These are phyloP conservation scores for Aspergillus persii DNA, from an alignment of 2,329 filamentous ascomycete species.

Conservation along the genomic window DNA sequence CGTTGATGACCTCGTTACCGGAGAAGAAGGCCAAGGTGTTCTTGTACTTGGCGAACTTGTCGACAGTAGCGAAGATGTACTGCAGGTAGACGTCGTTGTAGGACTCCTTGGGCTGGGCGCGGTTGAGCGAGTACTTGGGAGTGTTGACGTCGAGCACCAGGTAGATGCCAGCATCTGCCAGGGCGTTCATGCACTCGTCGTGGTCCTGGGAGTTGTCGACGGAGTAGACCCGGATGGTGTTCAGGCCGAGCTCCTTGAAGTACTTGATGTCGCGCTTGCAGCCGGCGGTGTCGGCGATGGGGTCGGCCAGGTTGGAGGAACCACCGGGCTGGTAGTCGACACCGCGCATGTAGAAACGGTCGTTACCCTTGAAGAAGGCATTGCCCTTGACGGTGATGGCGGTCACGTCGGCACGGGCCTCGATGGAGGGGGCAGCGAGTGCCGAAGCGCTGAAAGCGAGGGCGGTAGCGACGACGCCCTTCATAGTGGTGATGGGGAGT, in stretches of 20 bases:
- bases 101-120: slow-evolving; percentile 66
- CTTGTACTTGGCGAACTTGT: slow-evolving; percentile 75
- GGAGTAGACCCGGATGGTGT: slow-evolving; percentile 89
- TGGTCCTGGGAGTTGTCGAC: slow-evolving; percentile 83
- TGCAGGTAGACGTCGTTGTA: slow-evolving; percentile 88
- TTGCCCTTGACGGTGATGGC: slow-evolving; percentile 63
- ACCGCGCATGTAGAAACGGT: slow-evolving; percentile 55
- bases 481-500: slow-evolving; percentile 46
- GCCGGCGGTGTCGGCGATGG: slow-evolving; percentile 66
- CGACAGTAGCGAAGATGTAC: slow-evolving; percentile 82
- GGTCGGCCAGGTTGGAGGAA: slow-evolving; percentile 64
- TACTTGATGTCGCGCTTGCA: slow-evolving; percentile 78
- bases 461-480: slow-evolving; percentile 48
- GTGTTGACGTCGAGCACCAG: slow-evolving; percentile 89
- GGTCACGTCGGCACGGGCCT: slow-evolving; percentile 49
- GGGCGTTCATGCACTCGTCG: slow-evolving; percentile 77
- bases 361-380: slow-evolving; percentile 62
- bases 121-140: slow-evolving; percentile 85
- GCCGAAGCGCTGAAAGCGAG: slow-evolving; percentile 48
- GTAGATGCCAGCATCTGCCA: slow-evolving; percentile 86
- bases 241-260: slow-evolving; percentile 84
- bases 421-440: slow-evolving; percentile 42
- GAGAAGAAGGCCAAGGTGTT: slow-evolving; percentile 88
- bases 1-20: slow-evolving; percentile 77
- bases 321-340: slow-evolving; percentile 67